Evolutionary conservation across 2,329 filamentous ascomycete species (phyloP).

Genomic region (Aspergillus piperis): DNA sequence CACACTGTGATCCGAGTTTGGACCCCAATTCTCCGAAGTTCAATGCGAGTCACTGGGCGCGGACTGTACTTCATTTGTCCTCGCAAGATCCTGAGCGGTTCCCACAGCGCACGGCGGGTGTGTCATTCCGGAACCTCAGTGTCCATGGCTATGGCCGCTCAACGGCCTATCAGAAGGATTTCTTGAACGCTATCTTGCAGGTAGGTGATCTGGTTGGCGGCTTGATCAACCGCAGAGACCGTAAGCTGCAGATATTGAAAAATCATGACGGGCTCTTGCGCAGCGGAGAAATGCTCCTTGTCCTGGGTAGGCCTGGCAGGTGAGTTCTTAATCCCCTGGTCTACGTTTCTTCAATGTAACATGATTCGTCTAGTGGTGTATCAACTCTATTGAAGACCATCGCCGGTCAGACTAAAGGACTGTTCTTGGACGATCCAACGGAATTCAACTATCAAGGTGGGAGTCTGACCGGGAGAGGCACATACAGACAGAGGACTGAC

Average conservation of each 20-base stretch:
- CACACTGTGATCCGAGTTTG: neutral
- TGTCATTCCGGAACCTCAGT: conserved; percentile 43
- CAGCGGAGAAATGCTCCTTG: conserved; percentile 52
- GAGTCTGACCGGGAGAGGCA: neutral
- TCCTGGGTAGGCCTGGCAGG: conserved; percentile 45
- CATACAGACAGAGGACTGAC: neutral
- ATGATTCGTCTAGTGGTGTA: conserved; percentile 47
- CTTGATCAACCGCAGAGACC: neutral
- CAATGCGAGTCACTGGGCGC: conserved; percentile 5
- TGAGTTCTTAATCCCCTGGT: neutral
- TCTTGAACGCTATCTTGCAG: neutral
- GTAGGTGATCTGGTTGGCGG: neutral
- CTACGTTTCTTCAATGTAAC: neutral
- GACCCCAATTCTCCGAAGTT: conserved; percentile 10
- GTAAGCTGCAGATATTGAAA: conserved; percentile 56
- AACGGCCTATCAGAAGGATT: conserved; percentile 35
- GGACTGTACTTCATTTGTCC: neutral
- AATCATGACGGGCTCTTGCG: conserved; percentile 59
- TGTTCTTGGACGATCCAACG: conserved; percentile 66
- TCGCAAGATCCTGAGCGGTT: conserved; percentile 1
- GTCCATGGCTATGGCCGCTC: conserved; percentile 42
- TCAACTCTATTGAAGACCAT: conserved; percentile 80
- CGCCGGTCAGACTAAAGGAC: conserved; percentile 75
- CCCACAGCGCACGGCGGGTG: conserved; percentile 24
- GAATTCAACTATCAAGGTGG: conserved; percentile 72